phyloP scores from a whole-genome alignment of 805 yeast genomes.

The Yamadazyma phyllophila region DNA sequence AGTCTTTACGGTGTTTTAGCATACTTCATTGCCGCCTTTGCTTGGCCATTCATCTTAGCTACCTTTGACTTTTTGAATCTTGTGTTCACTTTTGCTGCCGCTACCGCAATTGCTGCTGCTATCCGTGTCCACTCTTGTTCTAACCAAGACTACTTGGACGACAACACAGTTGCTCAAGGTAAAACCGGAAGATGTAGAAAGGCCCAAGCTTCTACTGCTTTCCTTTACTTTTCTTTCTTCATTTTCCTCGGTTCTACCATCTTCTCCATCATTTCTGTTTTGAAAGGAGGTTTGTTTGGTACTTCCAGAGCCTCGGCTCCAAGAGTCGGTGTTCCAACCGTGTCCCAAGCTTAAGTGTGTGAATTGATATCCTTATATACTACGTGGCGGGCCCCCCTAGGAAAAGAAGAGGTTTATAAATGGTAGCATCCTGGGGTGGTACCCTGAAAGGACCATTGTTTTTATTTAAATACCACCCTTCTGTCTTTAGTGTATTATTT shows the following conservation, averaged over 20 bases:
- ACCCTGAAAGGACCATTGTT: background rate
- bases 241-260: constrained; percentile 65
- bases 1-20: constrained; percentile 78
- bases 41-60: constrained; percentile 81
- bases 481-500: constrained; percentile 11
- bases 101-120: constrained; percentile 90
- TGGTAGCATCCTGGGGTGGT: background rate
- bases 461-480: constrained; percentile 5
- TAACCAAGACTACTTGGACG: constrained; percentile 60
- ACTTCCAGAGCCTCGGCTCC: constrained; percentile 47
- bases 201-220: constrained; percentile 82
- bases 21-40: constrained; percentile 70
- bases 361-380: constrained; percentile 1
- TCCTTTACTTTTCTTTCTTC: constrained; percentile 81
- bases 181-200: constrained; percentile 85
- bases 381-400: background rate
- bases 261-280: constrained; percentile 56
- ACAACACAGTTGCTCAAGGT: constrained; percentile 74
- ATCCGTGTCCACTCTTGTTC: constrained; percentile 83
- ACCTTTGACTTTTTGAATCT: constrained; percentile 81
- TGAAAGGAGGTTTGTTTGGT: constrained; percentile 49
- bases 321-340: constrained; percentile 85
- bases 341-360: constrained; percentile 71
- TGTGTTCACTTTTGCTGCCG: constrained; percentile 92
- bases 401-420: background rate